These are phyloP conservation scores for Karstenula rhodostoma DNA, from an alignment of 2,329 filamentous ascomycete species.

Conservation along the genomic window DNA sequence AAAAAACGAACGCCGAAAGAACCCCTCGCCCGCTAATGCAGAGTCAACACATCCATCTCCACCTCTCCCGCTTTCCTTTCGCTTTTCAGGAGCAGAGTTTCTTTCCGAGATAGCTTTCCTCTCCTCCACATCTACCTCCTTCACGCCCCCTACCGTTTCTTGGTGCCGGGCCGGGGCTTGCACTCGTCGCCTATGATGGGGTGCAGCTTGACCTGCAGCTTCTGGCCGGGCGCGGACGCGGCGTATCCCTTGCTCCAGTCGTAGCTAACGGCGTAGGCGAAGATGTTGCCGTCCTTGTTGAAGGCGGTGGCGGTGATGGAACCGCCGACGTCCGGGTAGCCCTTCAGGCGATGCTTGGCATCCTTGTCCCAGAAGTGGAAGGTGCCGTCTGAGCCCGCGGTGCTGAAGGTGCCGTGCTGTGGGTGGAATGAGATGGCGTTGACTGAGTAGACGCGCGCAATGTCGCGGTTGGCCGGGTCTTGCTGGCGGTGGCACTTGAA, in stretches of 20 bases:
- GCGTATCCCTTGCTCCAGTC: conserved; percentile 98
- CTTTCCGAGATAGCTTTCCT: not conserved
- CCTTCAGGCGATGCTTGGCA: conserved; percentile 65
- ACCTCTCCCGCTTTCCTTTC: not conserved
- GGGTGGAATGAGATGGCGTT: conserved; percentile 99
- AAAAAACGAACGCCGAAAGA: not conserved
- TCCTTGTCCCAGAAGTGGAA: conserved; percentile 93
- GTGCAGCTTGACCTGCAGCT: conserved; percentile 61
- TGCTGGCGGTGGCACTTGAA: conserved; percentile 98
- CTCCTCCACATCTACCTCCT: not conserved
- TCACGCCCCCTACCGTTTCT: conserved; percentile 52
- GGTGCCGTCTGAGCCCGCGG: conserved; percentile 91
- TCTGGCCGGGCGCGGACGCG: conserved; percentile 72
- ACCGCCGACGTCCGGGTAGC: conserved; percentile 70
- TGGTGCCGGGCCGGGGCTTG: conserved; percentile 57
- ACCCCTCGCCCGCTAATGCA: conserved; percentile 15
- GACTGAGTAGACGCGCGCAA: conserved; percentile 90
- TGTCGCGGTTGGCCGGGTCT: conserved; percentile 67
- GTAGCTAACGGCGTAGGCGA: conserved; percentile 80
- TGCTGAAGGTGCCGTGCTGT: conserved; percentile 96
- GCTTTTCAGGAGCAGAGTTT: not conserved
- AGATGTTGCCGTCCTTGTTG: conserved; percentile 76
- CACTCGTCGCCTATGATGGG: conserved; percentile 58
- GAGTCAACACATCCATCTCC: conserved; percentile 1
- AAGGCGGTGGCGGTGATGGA: conserved; percentile 93